Conservation (phyloP, 2,329 filamentous ascomycete species). For the Pyrenophora graminea region DNA sequence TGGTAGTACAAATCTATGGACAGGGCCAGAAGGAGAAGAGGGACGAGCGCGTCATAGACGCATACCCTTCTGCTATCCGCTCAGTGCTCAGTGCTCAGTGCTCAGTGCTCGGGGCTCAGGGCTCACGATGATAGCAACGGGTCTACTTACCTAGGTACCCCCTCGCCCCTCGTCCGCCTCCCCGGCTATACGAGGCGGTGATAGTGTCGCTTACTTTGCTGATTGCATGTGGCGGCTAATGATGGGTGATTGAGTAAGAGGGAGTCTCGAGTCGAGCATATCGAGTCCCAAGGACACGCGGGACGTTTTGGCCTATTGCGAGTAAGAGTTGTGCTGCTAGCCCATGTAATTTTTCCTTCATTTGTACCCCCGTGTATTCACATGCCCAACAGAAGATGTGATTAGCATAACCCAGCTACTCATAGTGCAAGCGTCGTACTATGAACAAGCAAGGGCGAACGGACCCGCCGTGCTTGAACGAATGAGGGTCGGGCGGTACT, state of each 20-base stretch:
- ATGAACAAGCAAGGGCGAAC: constrained; percentile 32
- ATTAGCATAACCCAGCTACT: constrained; percentile 29
- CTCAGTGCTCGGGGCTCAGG: constrained; percentile 4
- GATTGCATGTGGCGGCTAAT: constrained; percentile 23
- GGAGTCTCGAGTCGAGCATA: too few species aligned
- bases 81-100: constrained; percentile 3
- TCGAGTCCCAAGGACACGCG: too few species aligned
- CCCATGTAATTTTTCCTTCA: constrained; percentile 9
- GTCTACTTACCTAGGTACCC: not conserved
- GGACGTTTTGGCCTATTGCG: constrained; percentile 30
- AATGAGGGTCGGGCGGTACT: constrained; percentile 32
- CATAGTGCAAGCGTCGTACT: constrained; percentile 31
- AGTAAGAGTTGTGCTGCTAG: constrained; percentile 21
- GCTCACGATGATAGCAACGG: constrained; percentile 8
- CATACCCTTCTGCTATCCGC: constrained; percentile 11
- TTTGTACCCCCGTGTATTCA: constrained; percentile 12
- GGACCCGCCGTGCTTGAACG: constrained; percentile 23
- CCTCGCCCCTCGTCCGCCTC: too few species aligned
- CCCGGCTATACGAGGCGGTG: constrained; percentile 15
- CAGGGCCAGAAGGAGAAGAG: not conserved
- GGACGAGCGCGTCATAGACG: constrained; percentile 32
- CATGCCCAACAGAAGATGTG: constrained; percentile 10
- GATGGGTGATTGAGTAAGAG: constrained; percentile 8
- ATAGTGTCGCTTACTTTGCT: constrained; percentile 22
- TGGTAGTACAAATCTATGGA: constrained; percentile 5